Conservation (phyloP, 192 early-diverging fungal genomes). For the Hyaloraphidium curvatum region DNA sequence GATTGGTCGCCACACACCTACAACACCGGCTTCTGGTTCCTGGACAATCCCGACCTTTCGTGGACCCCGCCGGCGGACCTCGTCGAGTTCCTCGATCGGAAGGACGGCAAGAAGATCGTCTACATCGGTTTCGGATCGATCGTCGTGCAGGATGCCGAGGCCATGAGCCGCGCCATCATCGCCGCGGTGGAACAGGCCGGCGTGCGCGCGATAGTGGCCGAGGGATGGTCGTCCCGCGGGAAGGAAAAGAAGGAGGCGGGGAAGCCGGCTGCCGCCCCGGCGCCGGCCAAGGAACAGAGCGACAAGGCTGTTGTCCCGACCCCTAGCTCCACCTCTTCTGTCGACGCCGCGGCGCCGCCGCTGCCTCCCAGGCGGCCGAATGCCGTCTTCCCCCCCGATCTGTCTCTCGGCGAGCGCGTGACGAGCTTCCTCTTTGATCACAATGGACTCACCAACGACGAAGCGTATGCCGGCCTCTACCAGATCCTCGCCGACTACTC, state of each 20-base stretch:
- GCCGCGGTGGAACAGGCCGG: constrained; percentile 36
- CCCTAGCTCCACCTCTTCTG: too few relatives aligned
- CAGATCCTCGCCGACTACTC: too few relatives aligned
- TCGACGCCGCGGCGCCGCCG: too few relatives aligned
- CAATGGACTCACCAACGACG: too few relatives aligned
- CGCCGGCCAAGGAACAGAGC: too few relatives aligned
- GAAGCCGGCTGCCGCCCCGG: constrained; percentile 14
- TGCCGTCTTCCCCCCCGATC: too few relatives aligned
- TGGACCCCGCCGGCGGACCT: constrained; percentile 35
- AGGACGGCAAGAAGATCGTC: constrained; percentile 13
- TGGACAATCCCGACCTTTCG: constrained; percentile 37
- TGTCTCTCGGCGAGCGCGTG: too few relatives aligned
- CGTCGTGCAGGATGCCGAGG: constrained; percentile 45
- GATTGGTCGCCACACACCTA: constrained; percentile 53
- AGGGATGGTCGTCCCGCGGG: constrained; percentile 47
- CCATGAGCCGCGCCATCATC: constrained; percentile 34
- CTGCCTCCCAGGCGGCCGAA: too few relatives aligned
- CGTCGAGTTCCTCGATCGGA: constrained; percentile 30
- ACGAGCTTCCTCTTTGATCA: too few relatives aligned
- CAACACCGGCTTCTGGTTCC: constrained; percentile 52
- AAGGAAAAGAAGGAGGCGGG: too few relatives aligned
- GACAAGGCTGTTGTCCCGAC: too few relatives aligned
- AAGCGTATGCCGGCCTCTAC: too few relatives aligned
- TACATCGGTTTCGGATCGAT: constrained; percentile 71
- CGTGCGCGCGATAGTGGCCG: constrained; percentile 46